These are phyloP conservation scores for Ceratobasidium theobromae DNA, from an alignment of 1,284 basidiomycete species.

Conservation along the genomic window DNA sequence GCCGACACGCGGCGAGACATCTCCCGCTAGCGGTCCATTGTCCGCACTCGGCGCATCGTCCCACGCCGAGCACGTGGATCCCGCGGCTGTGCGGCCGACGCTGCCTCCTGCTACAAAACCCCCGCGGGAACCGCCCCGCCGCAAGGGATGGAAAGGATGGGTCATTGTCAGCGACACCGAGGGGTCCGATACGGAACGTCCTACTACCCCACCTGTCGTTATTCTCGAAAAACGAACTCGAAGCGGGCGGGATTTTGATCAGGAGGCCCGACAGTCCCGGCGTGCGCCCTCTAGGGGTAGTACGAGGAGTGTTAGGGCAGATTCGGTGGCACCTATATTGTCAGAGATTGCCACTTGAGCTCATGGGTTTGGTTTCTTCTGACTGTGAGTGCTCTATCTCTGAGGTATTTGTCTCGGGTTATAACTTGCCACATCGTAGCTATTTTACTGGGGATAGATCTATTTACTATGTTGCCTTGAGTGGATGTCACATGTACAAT, in stretches of 20 bases:
- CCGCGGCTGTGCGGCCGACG: not conserved
- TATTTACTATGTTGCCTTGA: slow-evolving; percentile 20
- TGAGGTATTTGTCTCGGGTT: not conserved
- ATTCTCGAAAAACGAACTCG: slow-evolving; percentile 19
- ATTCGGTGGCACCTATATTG: slow-evolving; percentile 12
- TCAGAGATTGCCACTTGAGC: slow-evolving; percentile 7
- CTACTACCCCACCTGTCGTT: not conserved
- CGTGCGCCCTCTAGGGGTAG: slow-evolving; percentile 5
- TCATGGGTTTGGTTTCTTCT: not conserved
- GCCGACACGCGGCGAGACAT: not conserved
- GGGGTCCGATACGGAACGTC: slow-evolving; percentile 14
- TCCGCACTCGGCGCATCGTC: not conserved
- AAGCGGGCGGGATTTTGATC: slow-evolving; percentile 27
- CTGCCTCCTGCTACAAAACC: not conserved
- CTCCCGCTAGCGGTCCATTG: not conserved
- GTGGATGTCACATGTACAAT: slow-evolving; percentile 15
- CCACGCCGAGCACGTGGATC: slow-evolving; percentile 7
- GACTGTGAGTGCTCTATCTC: not conserved
- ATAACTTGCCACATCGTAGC: slow-evolving; percentile 1
- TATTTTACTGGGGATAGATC: slow-evolving; percentile 17
- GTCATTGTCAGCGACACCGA: slow-evolving; percentile 27
- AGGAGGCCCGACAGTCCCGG: not conserved
- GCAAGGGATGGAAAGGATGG: slow-evolving; percentile 28
- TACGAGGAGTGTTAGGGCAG: not conserved
- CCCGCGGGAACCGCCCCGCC: slow-evolving; percentile 2